Conservation (phyloP, 176 grass and related monocot genomes). For the Ampelocalamus luodianensis region DNA sequence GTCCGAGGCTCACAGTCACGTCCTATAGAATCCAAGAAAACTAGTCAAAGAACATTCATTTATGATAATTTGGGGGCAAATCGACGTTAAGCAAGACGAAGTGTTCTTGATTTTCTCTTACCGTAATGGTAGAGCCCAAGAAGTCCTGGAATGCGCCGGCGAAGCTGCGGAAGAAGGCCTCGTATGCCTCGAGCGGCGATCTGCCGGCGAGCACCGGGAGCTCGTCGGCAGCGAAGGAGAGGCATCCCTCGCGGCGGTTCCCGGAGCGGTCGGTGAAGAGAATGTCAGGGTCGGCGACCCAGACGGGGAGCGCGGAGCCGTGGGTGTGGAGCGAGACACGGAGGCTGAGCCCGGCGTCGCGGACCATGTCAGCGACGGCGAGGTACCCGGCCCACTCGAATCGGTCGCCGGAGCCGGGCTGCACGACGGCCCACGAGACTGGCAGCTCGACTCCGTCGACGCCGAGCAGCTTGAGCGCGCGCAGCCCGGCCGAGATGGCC, state of each 20-base stretch:
- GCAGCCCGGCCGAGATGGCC: constrained; percentile 57
- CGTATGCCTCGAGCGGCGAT: constrained; percentile 56
- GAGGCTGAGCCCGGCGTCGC: constrained; percentile 51
- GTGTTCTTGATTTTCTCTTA: not conserved
- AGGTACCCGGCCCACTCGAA: constrained; percentile 51
- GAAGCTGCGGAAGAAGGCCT: constrained; percentile 58
- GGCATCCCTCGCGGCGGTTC: constrained; percentile 32
- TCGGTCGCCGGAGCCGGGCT: constrained; percentile 13
- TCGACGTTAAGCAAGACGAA: not conserved
- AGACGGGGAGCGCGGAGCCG: constrained; percentile 26
- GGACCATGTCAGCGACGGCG: constrained; percentile 54
- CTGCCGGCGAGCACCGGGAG: constrained; percentile 48
- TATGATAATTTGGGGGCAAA: not conserved
- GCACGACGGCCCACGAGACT: constrained; percentile 48
- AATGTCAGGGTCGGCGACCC: constrained; percentile 47
- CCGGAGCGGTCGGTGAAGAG: constrained; percentile 55
- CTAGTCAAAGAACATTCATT: not conserved
- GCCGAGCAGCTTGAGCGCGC: constrained; percentile 64
- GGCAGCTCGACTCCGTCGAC: constrained; percentile 64
- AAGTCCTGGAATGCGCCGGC: constrained; percentile 47
- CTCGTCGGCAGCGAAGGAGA: constrained; percentile 61
- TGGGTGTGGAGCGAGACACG: constrained; percentile 54
- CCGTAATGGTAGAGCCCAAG: constrained; percentile 58
- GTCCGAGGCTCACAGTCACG: constrained; percentile 58
- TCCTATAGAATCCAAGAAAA: constrained; percentile 39